phyloP scores from a whole-genome alignment of 1,284 basidiomycete genomes.

The Ceratobasidium sp. region DNA sequence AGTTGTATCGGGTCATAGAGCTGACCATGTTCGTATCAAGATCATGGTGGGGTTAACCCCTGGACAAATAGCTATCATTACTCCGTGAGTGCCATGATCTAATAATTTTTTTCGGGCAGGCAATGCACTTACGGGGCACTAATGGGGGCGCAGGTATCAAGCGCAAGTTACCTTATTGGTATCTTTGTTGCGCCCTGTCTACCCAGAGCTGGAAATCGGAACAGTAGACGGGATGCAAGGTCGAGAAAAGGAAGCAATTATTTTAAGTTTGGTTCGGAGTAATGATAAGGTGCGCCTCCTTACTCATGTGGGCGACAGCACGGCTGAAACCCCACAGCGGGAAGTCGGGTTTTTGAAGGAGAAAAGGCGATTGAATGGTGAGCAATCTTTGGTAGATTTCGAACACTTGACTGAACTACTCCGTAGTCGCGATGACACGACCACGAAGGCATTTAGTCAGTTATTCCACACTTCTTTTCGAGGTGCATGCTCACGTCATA shows the following conservation, averaged over 20 bases:
- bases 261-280: conserved; percentile 89
- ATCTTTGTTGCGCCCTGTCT: conserved; percentile 77
- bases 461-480: conserved; percentile 43
- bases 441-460: conserved; percentile 88
- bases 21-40: conserved; percentile 58
- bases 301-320: not conserved
- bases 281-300: conserved; percentile 74
- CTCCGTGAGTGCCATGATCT: conserved; percentile 70
- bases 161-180: conserved; percentile 88
- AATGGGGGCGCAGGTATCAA: conserved; percentile 72
- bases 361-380: conserved; percentile 88
- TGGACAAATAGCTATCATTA: conserved; percentile 87
- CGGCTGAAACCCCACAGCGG: conserved; percentile 61
- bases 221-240: conserved; percentile 96
- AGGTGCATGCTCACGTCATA: conserved; percentile 2
- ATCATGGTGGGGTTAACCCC: conserved; percentile 76
- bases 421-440: conserved; percentile 90
- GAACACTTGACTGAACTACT: conserved; percentile 29
- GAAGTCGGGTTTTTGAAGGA: conserved; percentile 95
- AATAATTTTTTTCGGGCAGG: not conserved
- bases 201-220: conserved; percentile 84
- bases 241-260: conserved; percentile 89
- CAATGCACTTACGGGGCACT: conserved; percentile 19
- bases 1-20: not conserved
- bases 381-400: conserved; percentile 48